phyloP scores from a whole-genome alignment of 75 land plant species.

The Ceratopteris richardii region DNA sequence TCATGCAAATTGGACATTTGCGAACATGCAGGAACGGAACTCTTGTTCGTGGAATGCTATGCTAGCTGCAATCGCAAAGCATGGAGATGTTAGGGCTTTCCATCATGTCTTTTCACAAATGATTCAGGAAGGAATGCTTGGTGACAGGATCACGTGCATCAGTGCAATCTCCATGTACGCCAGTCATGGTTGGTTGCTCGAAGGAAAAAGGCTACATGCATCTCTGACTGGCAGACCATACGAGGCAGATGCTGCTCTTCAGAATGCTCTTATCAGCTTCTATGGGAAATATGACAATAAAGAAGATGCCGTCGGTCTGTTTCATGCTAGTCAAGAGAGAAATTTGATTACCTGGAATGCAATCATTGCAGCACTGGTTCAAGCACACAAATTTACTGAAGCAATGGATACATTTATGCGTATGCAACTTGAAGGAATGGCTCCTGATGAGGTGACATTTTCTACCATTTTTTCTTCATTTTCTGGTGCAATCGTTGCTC shows the following conservation, averaged over 20 bases:
- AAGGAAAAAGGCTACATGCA: too few species aligned
- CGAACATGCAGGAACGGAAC: neutral
- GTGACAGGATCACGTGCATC: too few species aligned
- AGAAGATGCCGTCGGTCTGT: conserved; percentile 2
- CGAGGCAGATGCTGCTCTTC: neutral
- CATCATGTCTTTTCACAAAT: too few species aligned
- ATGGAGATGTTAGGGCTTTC: neutral
- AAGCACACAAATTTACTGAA: neutral
- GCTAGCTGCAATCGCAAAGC: conserved; percentile 6
- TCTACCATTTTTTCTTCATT: conserved; percentile 5
- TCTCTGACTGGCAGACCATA: too few species aligned
- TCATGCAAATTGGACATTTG: conserved; percentile 5
- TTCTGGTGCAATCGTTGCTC: neutral
- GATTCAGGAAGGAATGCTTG: too few species aligned
- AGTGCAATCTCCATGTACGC: too few species aligned
- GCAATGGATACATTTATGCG: conserved; percentile 7
- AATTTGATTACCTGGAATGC: conserved; percentile 19
- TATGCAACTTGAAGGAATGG: conserved; percentile 8
- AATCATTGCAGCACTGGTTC: conserved; percentile 8
- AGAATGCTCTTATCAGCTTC: conserved; percentile 11
- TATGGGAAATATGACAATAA: conserved; percentile 5
- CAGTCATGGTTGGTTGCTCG: too few species aligned
- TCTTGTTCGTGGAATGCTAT: conserved; percentile 10
- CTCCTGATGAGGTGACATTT: conserved; percentile 7
- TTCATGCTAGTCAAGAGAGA: conserved; percentile 3